Evolutionary conservation across 768 basidiomycete species (phyloP), one percentile per base, ranked within the genome.

Genomic region (Leccinum disarticulatum): DNA sequence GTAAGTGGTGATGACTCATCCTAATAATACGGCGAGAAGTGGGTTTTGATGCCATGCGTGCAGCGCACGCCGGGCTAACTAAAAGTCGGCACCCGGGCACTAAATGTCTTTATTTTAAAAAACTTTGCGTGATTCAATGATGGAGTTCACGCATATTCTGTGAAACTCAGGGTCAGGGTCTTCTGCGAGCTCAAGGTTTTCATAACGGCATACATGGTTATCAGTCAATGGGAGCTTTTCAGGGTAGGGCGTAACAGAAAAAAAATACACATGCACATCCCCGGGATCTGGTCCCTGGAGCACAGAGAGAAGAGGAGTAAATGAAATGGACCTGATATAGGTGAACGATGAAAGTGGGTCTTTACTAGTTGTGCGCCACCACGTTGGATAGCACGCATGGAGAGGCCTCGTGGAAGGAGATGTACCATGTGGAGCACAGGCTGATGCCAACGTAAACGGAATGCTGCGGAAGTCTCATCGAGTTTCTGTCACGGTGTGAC

Each of bases 81-180:
- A 22, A 55, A 43, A 36, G 43, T 30, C 51, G 43, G 49, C 33
- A 46, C 19, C 30, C 19, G 47, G 35, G 25, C n/a, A 10, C 14
- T 36, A 30, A 41, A 46, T 17, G 7, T 15, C 17, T 19, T 33
- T 47, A 43, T 19, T n/a, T 30, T 7, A 31, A 27, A 27, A 25
- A 27, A 22, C 33, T 19, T 22, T 53, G 54, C 22, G 41, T 19
- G 33, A 36, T 22, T 22, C 22, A 22, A 22, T 30, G 57, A 13
- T 41, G 31, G 56, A 15, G 46, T 25, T 47, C 47, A 49, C 25
- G 10, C 48, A n/a, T 30, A 28, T 8, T 22, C 25, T 52, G 47
- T 55, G 54, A 55, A 49, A 52, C 50, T 66, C 63, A 65, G 64
- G 64, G 64, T 63, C 64, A 58, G 64, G 64, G 64, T 66, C 15